A percentile compares a stretch with the other conserved stretches of the same genome.
These are phyloP conservation scores for Solanum hybrid DNA, from an alignment of 305 asterid genomes.

Conservation along the genomic window DNA sequence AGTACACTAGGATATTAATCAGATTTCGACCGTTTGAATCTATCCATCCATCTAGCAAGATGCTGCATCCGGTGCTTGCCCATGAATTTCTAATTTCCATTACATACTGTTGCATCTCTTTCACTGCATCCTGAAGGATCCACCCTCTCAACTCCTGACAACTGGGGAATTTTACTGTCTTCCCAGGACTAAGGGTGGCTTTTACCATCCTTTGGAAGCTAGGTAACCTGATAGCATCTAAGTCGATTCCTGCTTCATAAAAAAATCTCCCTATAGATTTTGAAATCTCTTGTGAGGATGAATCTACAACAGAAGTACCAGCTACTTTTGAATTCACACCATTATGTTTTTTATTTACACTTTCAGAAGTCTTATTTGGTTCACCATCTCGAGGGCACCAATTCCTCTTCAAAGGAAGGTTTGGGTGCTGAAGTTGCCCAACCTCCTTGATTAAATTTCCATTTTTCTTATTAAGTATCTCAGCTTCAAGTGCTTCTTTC, in stretches of 20 bases:
- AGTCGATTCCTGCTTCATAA: conserved; percentile 35
- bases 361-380: background rate
- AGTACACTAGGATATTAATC: conserved; percentile 37
- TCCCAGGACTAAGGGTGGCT: conserved; percentile 11
- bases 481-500: conserved; percentile 10
- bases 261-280: conserved; percentile 37
- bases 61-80: conserved; percentile 56
- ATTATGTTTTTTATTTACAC: conserved; percentile 6
- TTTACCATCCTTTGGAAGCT: conserved; percentile 38
- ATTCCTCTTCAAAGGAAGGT: conserved; percentile 23
- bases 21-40: conserved; percentile 31
- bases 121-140: conserved; percentile 34
- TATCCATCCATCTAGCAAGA: conserved; percentile 64
- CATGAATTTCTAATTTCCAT: conserved; percentile 31
- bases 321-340: conserved; percentile 2
- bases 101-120: conserved; percentile 32
- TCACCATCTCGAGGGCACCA: background rate
- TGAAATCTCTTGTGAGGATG: conserved; percentile 19
- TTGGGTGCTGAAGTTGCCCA: conserved; percentile 5
- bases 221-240: conserved; percentile 19
- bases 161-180: conserved; percentile 25
- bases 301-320: background rate
- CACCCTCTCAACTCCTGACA: conserved; percentile 49
- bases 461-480: conserved; percentile 13
- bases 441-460: conserved; percentile 10